A percentile compares a stretch with the other conserved stretches of the same genome.
Evolutionary conservation across 148 eudicot species (phyloP).

Genomic region (Simmondsia chinensis): DNA sequence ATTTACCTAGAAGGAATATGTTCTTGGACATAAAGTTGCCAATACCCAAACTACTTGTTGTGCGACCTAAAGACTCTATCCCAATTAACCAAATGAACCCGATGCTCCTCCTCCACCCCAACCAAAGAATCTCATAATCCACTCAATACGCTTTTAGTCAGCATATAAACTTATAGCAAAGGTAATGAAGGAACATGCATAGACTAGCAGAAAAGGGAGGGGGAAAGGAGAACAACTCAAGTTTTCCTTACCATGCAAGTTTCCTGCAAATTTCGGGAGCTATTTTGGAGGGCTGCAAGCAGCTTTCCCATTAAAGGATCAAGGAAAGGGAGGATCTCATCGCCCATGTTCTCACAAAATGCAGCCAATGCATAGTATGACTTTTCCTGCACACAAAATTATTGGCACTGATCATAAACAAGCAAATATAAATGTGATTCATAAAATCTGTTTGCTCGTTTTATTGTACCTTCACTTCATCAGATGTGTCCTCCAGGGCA

Average conservation of each 20-base stretch:
- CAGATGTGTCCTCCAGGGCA: constrained; percentile 80
- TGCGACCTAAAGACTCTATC: too few relatives aligned
- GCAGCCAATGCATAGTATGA: constrained; percentile 97
- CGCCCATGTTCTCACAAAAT: constrained; percentile 94
- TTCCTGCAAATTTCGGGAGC: constrained; percentile 84
- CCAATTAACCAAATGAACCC: too few relatives aligned
- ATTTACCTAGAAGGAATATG: too few relatives aligned
- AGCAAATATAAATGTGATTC: not conserved
- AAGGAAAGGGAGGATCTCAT: constrained; percentile 81
- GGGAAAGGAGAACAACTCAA: not conserved
- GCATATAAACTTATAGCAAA: too few relatives aligned
- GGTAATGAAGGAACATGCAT: too few relatives aligned
- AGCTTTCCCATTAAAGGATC: constrained; percentile 87
- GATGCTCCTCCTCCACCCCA: too few relatives aligned
- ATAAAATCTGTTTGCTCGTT: not conserved
- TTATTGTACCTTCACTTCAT: constrained; percentile 79
- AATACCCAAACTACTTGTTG: too few relatives aligned
- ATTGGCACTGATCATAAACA: constrained; percentile 2
- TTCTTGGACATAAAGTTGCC: too few relatives aligned
- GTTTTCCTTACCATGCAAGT: constrained; percentile 82
- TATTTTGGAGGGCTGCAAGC: constrained; percentile 69
- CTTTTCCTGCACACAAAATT: constrained; percentile 58
- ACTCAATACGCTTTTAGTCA: too few relatives aligned
- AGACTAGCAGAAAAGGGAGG: not conserved
- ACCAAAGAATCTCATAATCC: too few relatives aligned